Base-by-base conservation (phyloP, 345 rosid species). In the Eucalyptus urophylla region DNA sequence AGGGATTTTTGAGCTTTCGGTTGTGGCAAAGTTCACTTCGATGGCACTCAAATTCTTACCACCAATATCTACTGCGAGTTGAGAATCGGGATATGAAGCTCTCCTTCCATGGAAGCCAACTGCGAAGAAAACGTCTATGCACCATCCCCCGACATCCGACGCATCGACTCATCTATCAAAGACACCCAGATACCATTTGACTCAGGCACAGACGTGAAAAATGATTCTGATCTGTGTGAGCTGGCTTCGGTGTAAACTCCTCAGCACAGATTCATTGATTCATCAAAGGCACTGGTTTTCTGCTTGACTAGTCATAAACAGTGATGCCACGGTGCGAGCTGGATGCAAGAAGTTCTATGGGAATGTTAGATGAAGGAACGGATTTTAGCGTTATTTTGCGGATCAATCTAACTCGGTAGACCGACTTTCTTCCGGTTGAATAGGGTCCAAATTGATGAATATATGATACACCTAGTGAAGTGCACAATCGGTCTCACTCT, bases 301-400 rank as follows among this genome's bases (percentile, higher is more conserved):
- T 76, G 83, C 83, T 76, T 37, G 21, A 72, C 14, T 19, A 19
- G 81, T 76, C 27, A 21, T 21, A 11, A 37, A 21, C 47, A 37
- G 83, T 1, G 31, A 27, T 8, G 43, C 14, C 1, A 69, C 0
- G 44, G 44, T 69, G 24, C 2, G 2, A 19, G 0, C 80, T 0
- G 1, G 8, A 29, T 62, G 69, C 69, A 29, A 69, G 8, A 17
- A 33, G 44, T 69, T 69, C 44, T 3, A 69, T 69, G 44, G 2
- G 8, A 37, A 76, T 2, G 11, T 37, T 76, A 21, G 47, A 76
- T 76, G 47, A 10, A 37, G 5, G 5, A 76, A 37, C 0, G 47
- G 45, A 37, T 76, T 37, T 76, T 6, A 11, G 47, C 5, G 0
- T 37, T 8, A 37, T 37, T 76, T 76, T 21, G 47, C 15, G 5